Evolutionary conservation across 2,329 filamentous ascomycete genomes (phyloP).

Genomic region (Bipolaris zeicola): DNA sequence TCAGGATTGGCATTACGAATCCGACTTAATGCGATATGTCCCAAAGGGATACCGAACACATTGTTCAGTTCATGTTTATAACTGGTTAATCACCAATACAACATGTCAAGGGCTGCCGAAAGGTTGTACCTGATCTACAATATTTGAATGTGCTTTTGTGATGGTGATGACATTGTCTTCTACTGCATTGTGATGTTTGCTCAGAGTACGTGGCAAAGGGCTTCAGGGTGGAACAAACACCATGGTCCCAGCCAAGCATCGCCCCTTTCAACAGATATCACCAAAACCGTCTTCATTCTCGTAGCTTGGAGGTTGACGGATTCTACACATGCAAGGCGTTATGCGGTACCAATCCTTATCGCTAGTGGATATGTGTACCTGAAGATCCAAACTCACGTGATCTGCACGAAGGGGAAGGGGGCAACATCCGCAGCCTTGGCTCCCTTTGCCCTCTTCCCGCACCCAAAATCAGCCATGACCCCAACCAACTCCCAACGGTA

Average conservation of each 20-base stretch:
- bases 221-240: too few relatives aligned
- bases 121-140: background rate
- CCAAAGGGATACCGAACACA: background rate
- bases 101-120: background rate
- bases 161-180: background rate
- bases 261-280: too few relatives aligned
- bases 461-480: too few relatives aligned
- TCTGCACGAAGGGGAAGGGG: background rate
- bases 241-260: too few relatives aligned
- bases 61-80: constrained; percentile 3
- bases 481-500: too few relatives aligned
- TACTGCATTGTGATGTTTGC: too few relatives aligned
- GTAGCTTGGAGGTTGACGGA: too few relatives aligned
- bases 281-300: too few relatives aligned
- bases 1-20: constrained; percentile 1
- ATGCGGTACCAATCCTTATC: background rate
- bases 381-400: background rate
- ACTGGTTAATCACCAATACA: constrained; percentile 4
- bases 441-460: too few relatives aligned
- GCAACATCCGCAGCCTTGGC: background rate
- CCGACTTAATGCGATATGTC: constrained; percentile 8
- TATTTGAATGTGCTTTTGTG: background rate
- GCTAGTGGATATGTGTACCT: background rate
- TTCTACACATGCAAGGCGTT: background rate
- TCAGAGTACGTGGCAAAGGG: too few relatives aligned